Conservation (phyloP, 441 rosid genomes). For the Pelargonium citronellum region DNA sequence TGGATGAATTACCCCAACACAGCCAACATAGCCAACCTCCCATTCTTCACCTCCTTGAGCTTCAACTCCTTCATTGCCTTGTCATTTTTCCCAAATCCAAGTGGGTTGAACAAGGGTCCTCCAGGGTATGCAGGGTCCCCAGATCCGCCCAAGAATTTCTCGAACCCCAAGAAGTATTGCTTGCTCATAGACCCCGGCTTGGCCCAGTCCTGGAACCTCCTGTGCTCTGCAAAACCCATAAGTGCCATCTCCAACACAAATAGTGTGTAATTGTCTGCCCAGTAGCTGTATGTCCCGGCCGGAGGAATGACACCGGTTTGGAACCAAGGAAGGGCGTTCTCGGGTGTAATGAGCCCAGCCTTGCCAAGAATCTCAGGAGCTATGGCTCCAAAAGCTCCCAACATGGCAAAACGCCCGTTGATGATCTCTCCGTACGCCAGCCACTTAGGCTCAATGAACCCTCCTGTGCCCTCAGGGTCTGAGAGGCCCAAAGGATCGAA, state of each 20-base stretch:
- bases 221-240: slow-evolving; percentile 95
- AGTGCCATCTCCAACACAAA: slow-evolving; percentile 84
- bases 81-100: slow-evolving; percentile 81
- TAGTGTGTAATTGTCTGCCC: slow-evolving; percentile 84
- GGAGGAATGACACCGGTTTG: slow-evolving; percentile 89
- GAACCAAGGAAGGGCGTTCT: slow-evolving; percentile 94
- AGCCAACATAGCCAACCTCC: slow-evolving; percentile 85
- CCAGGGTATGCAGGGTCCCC: slow-evolving; percentile 89
- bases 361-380: slow-evolving; percentile 85
- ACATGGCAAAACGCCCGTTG: slow-evolving; percentile 81
- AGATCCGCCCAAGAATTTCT: slow-evolving; percentile 71
- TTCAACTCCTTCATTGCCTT: slow-evolving; percentile 79
- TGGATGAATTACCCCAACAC: slow-evolving; percentile 72
- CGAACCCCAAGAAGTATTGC: slow-evolving; percentile 85
- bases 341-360: slow-evolving; percentile 65
- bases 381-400: slow-evolving; percentile 74
- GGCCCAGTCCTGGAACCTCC: slow-evolving; percentile 85
- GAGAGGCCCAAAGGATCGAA: slow-evolving; percentile 97
- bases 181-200: slow-evolving; percentile 86
- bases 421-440: slow-evolving; percentile 82
- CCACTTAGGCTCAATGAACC: slow-evolving; percentile 93
- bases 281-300: slow-evolving; percentile 83
- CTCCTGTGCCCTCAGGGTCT: slow-evolving; percentile 91
- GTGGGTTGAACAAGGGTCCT: slow-evolving; percentile 91
- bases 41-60: slow-evolving; percentile 92